Base-by-base conservation (phyloP, 2,329 filamentous ascomycete genomes). In the Zymoseptoria passerinii region DNA sequence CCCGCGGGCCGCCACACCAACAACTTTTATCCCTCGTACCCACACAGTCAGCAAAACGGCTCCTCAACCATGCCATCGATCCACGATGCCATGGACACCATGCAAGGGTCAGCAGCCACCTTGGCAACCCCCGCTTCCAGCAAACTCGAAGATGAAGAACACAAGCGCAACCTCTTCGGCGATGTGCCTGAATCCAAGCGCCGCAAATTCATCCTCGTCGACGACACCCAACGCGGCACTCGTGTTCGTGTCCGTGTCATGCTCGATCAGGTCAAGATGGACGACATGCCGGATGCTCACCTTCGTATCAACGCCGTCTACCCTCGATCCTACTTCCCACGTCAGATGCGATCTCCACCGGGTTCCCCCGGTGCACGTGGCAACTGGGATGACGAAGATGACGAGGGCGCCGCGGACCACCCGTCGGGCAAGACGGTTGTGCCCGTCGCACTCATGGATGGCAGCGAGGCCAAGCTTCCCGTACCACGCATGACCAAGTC, bases 241-340 rank as follows among this genome's bases (percentile, higher is more conserved):
- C 84, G 91, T 49, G 86, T 96, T 1, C 86, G 92, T 16, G 92
- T 97, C 51, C 88, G 92, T 61, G 92, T 96, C 54, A 94, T 89
- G 63, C 84, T 99, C n/a, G 90, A 96, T 70, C 86, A 87, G 50
- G 91, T 96, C 66, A 88, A 96, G 72, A 95, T 94, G 77, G 88
- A 92, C 69, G 92, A 97, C 74, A 95, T 97, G 70, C 92, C 92
- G 1, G 92, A 97, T 73, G 94, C 90, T 16, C 96, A 96, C 77
- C 89, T 92, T 65, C 91, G 91, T 75, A 85, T 83, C 57, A 92
- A 92, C 67, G 90, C 89, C 8, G 92, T 97, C 1, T 97, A 87
- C 69, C 92, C 92, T 8, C 87, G 91, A 52, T 92, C 89, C 58
- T 97, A 92, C 76, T 96, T 94, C 71, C 90, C 92, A 0, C 85